Base-by-base conservation (phyloP, 2,329 filamentous ascomycete genomes). In the Aspergillus viridinutans region DNA sequence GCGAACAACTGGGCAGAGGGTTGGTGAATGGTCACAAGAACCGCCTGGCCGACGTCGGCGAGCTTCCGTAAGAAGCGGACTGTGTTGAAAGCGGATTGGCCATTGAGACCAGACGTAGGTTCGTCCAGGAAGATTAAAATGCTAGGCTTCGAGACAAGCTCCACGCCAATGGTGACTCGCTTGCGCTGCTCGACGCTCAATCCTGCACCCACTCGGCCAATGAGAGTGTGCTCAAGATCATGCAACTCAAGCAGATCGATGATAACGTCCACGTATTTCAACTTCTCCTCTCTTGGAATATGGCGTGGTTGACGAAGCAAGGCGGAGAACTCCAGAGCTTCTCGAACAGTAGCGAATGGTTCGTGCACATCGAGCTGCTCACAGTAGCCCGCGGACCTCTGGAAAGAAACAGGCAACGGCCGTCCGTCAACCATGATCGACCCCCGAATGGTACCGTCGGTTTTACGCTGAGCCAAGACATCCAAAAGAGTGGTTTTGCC, bases 401-500 rank as follows among this genome's bases (percentile, higher is more conserved):
- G 85, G 65, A 90, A 90, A 28, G 83, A 83, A 1, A 80, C 74
- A 0, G 80, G 82, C 0, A 88, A 76, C 0, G 79, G 75, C 35
- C 81, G 79, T 0, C 87, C 87, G 61, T 90, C 86, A 2, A 90
- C 85, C 32, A 88, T 74, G 75, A 90, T 85, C 28, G 85, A 81
- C 3, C 87, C 87, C 4, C 76, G 71, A 7, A 88, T 80, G 9
- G 86, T 80, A 52, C 87, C 85, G 35, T 79, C 78, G 3, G 78
- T 85, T 67, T 90, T 87, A 1, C 90, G 83, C 64, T 91, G 88
- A 0, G 89, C 86, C 2, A 89, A 74, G 0, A 88, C 89, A 69
- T 93, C 90, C 4, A 94, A 77, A 0, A 94, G 78, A 0, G 90
- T 93, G 0, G 74, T 77, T 72, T 94, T 94, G 2, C 90, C 90